phyloP scores from a whole-genome alignment of 768 basidiomycete species.

The Mrakia hoshinonis region DNA sequence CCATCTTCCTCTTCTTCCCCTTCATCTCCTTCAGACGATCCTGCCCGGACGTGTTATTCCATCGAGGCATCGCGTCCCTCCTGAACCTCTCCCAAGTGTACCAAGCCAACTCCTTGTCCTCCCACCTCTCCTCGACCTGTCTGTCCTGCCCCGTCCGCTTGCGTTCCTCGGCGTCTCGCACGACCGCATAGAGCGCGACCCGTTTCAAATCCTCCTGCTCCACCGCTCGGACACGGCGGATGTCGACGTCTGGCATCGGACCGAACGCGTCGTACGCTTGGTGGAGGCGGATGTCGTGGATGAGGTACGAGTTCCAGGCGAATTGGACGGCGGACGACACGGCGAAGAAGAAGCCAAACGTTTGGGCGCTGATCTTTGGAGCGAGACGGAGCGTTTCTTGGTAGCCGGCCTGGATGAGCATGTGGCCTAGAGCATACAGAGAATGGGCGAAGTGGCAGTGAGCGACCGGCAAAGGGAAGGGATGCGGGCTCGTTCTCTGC shows the following conservation, averaged over 20 bases:
- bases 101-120: not conserved
- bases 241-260: slow-evolving; percentile 1
- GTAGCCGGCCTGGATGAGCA: not conserved
- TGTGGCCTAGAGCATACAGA: not conserved
- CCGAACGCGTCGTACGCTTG: not conserved
- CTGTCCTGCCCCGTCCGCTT: not conserved
- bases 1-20: not conserved
- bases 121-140: not conserved
- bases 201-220: not conserved
- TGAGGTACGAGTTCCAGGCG: not conserved
- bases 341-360: not conserved
- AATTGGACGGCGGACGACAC: not conserved
- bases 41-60: not conserved
- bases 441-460: not conserved
- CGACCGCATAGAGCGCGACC: not conserved
- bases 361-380: not conserved
- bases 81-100: not conserved
- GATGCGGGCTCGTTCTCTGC: not conserved
- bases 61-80: not conserved
- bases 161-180: not conserved
- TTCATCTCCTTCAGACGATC: not conserved
- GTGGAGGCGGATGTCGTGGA: slow-evolving; percentile 8
- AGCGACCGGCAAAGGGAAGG: not conserved
- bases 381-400: not conserved
- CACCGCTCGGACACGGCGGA: slow-evolving; percentile 2